Conservation (phyloP, 1,139 yeast genomes). For the Candida anutae region DNA sequence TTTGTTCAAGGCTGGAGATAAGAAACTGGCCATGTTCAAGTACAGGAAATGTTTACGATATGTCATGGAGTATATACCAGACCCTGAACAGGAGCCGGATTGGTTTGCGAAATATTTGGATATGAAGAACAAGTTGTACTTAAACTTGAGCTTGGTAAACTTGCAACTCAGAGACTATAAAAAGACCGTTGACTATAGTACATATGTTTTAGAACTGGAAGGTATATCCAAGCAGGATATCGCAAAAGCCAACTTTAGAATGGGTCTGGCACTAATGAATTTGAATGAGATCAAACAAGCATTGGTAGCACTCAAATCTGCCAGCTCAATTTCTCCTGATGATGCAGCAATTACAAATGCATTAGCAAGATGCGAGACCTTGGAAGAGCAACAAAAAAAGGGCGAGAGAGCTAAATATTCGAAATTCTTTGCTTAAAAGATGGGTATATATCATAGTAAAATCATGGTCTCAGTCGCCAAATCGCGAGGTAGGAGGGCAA, state of each 20-base stretch:
- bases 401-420: slow-evolving; percentile 48
- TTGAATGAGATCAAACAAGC: slow-evolving; percentile 46
- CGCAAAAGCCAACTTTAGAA: slow-evolving; percentile 59
- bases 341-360: slow-evolving; percentile 46
- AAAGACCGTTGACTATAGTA: slow-evolving; percentile 44
- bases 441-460: background rate
- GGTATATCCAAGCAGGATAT: slow-evolving; percentile 29
- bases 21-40: slow-evolving; percentile 47
- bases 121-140: slow-evolving; percentile 52
- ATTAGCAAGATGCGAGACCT: slow-evolving; percentile 28
- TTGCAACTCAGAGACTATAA: slow-evolving; percentile 40
- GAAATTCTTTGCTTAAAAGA: slow-evolving; percentile 34
- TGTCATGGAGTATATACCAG: slow-evolving; percentile 66
- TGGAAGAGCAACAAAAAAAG: slow-evolving; percentile 34
- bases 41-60: slow-evolving; percentile 59
- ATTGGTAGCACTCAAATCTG: slow-evolving; percentile 34
- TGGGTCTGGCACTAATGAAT: slow-evolving; percentile 42
- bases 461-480: too few relatives aligned
- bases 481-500: too few relatives aligned
- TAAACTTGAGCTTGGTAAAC: slow-evolving; percentile 50
- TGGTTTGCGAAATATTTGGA: slow-evolving; percentile 42
- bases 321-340: slow-evolving; percentile 35
- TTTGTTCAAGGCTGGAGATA: slow-evolving; percentile 46
- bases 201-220: slow-evolving; percentile 47
- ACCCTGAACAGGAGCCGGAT: slow-evolving; percentile 54